phyloP scores from a whole-genome alignment of 768 basidiomycete genomes.

The Kwoniella mangroviensis region DNA sequence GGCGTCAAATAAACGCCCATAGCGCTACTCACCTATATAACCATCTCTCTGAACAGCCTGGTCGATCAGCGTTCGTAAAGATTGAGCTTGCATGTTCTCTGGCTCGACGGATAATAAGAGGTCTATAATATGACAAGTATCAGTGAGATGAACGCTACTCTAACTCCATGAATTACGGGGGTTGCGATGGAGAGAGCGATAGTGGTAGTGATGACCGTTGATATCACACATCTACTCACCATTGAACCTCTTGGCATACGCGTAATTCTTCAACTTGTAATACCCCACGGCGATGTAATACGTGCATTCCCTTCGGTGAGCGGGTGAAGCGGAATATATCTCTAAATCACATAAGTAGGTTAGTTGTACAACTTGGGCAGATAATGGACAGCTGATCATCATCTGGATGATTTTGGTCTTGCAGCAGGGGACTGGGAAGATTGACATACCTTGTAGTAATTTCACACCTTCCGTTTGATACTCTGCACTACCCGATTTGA shows the following conservation, averaged over 20 bases:
- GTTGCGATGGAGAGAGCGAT: not conserved
- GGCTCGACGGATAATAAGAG: constrained; percentile 90
- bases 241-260: constrained; percentile 89
- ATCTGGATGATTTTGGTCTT: not conserved
- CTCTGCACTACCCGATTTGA: constrained; percentile 82
- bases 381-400: no score
- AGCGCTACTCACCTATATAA: constrained; percentile 66
- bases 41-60: constrained; percentile 85
- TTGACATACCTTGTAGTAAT: constrained; percentile 76
- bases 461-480: constrained; percentile 92
- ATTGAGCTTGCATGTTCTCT: constrained; percentile 87
- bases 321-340: constrained; percentile 84
- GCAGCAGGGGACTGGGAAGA: not conserved
- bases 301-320: constrained; percentile 87
- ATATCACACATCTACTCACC: constrained; percentile 63
- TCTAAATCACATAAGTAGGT: constrained; percentile 62
- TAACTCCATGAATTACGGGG: not conserved
- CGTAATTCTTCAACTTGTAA: constrained; percentile 95
- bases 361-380: not conserved
- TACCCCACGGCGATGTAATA: constrained; percentile 96
- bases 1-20: not conserved
- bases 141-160: not conserved
- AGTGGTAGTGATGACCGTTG: not conserved
- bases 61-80: constrained; percentile 82
- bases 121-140: constrained; percentile 61